Percentiles rank a stretch among this genome's conserved stretches.
phyloP scores from a whole-genome alignment of 495 filamentous ascomycete genomes.

The Neurospora sp. region DNA sequence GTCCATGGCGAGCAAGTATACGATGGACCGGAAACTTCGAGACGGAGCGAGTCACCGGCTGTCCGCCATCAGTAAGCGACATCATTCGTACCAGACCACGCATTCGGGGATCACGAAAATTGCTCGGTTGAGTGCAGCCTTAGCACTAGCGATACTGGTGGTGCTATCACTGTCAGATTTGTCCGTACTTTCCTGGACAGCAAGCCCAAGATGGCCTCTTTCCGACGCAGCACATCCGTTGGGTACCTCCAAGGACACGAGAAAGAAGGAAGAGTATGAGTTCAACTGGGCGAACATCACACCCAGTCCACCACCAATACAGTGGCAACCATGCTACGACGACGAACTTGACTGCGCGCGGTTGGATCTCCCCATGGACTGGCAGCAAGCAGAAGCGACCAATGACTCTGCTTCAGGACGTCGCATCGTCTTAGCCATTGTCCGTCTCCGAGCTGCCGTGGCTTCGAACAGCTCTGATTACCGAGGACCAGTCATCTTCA shows the following conservation, averaged over 20 bases:
- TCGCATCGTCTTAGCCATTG: slow-evolving; percentile 33
- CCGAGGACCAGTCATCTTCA: slow-evolving; percentile 41
- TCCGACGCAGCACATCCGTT: neutral
- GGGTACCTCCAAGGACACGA: neutral
- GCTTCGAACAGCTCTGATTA: slow-evolving; percentile 17
- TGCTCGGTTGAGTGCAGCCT: neutral
- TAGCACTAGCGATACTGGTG: neutral
- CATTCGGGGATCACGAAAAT: neutral
- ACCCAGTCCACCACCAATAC: slow-evolving; percentile 18
- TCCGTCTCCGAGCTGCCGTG: slow-evolving; percentile 33
- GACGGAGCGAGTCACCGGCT: neutral
- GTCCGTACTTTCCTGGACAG: neutral
- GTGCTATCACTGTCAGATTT: neutral
- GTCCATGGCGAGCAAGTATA: neutral
- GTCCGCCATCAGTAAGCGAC: neutral
- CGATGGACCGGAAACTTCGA: neutral
- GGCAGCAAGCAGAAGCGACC: slow-evolving; percentile 10
- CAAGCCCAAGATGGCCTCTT: neutral
- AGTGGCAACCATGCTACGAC: slow-evolving; percentile 26
- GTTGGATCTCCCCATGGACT: slow-evolving; percentile 39
- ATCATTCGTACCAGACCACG: neutral
- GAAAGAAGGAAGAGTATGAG: neutral
- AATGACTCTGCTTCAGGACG: neutral
- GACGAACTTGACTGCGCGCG: slow-evolving; percentile 29
- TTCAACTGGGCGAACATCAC: slow-evolving; percentile 24